These are phyloP conservation scores for Hemisphaericaspora nanyangensis DNA, from an alignment of 805 yeast species.

Conservation along the genomic window DNA sequence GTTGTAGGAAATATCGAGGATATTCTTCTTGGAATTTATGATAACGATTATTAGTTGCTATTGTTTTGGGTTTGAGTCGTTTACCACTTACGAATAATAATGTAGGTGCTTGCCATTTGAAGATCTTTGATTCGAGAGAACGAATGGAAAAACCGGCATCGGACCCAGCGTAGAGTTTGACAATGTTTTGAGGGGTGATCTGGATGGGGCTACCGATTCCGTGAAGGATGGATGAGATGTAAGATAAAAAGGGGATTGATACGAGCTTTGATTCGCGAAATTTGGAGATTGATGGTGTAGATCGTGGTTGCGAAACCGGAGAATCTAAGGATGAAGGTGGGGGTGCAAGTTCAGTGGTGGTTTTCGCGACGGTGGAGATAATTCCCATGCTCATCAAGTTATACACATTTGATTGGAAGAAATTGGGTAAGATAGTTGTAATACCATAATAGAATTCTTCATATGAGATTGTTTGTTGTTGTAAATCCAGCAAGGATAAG, in stretches of 20 bases:
- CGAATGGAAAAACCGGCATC: constrained; percentile 84
- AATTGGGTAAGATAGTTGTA: constrained; percentile 13
- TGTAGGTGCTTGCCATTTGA: constrained; percentile 91
- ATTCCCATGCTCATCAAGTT: constrained; percentile 1
- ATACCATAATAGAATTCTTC: constrained; percentile 15
- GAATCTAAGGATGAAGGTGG: neutral
- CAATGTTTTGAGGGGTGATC: constrained; percentile 44
- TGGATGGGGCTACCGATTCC: constrained; percentile 24
- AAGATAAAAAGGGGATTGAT: constrained; percentile 36
- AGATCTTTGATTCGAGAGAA: constrained; percentile 75
- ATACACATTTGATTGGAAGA: constrained; percentile 3
- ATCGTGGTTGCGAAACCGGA: neutral
- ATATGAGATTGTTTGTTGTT: constrained; percentile 10
- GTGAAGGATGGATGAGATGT: constrained; percentile 30
- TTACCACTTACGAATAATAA: constrained; percentile 67
- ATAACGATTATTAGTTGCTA: constrained; percentile 42
- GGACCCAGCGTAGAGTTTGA: constrained; percentile 67
- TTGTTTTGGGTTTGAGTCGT: constrained; percentile 35
- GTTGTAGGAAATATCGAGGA: constrained; percentile 31
- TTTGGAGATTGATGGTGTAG: neutral
- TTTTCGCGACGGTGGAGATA: constrained; percentile 1
- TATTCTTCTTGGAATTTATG: constrained; percentile 48
- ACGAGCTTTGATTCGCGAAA: constrained; percentile 34
- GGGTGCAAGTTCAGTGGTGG: no score
- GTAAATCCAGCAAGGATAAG: constrained; percentile 17